phyloP scores from a whole-genome alignment of 2,329 filamentous ascomycete species.

The Raffaelea ambrosiae region DNA sequence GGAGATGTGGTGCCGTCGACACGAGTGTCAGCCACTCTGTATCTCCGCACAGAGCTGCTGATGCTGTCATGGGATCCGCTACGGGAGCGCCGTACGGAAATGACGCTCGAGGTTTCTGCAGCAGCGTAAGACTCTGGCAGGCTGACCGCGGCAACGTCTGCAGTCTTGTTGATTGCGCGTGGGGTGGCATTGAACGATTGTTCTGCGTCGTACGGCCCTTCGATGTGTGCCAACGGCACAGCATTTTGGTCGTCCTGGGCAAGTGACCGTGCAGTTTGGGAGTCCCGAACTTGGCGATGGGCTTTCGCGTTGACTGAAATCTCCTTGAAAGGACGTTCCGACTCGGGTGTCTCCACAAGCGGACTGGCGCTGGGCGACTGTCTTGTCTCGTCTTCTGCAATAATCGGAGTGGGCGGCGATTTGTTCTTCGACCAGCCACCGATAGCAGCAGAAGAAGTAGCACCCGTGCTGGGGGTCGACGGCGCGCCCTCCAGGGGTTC shows the following conservation, averaged over 20 bases:
- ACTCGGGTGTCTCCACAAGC: constrained; percentile 41
- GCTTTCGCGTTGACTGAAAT: constrained; percentile 48
- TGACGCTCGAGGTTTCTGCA: constrained; percentile 23
- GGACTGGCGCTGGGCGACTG: constrained; percentile 38
- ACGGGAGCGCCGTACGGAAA: constrained; percentile 20
- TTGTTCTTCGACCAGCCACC: constrained; percentile 35
- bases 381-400: constrained; percentile 57
- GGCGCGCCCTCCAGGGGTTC: background rate
- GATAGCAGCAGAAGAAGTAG: constrained; percentile 32
- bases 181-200: background rate
- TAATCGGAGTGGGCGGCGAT: constrained; percentile 32
- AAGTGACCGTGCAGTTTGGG: background rate
- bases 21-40: constrained; percentile 24
- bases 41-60: constrained; percentile 32
- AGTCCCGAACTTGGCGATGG: constrained; percentile 7
- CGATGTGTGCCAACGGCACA: background rate
- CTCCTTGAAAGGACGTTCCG: constrained; percentile 50
- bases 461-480: constrained; percentile 28
- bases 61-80: constrained; percentile 42
- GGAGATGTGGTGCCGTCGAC: constrained; percentile 27
- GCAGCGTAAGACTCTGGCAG: constrained; percentile 2
- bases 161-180: background rate
- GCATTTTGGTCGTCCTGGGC: constrained; percentile 2
- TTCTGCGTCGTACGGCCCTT: background rate
- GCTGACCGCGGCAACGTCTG: background rate